phyloP scores from a whole-genome alignment of 768 basidiomycete species.

The Tricholoma hemisulphureum region DNA sequence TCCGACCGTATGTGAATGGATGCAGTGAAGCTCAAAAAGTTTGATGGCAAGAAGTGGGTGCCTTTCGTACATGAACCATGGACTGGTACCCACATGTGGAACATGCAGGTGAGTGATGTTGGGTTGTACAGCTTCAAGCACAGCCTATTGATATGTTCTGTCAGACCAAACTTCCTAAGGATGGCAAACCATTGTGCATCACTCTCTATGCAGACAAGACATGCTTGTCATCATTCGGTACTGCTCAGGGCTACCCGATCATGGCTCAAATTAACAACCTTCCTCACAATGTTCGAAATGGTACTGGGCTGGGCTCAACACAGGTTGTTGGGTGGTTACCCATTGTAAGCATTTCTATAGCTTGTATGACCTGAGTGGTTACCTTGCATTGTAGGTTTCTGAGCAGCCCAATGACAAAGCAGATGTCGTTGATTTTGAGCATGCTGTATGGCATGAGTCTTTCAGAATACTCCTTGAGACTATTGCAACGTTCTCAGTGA shows the following conservation, averaged over 20 bases:
- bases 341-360: constrained; percentile 25
- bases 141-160: constrained; percentile 1
- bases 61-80: constrained; percentile 36
- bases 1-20: constrained; percentile 28
- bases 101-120: constrained; percentile 31
- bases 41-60: constrained; percentile 24
- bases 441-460: constrained; percentile 26
- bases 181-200: constrained; percentile 26
- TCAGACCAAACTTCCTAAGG: constrained; percentile 19
- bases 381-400: constrained; percentile 22
- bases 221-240: constrained; percentile 37
- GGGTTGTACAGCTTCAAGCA: background rate
- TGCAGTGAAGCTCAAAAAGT: constrained; percentile 29
- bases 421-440: constrained; percentile 22
- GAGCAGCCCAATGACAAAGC: constrained; percentile 25
- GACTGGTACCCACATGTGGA: constrained; percentile 37
- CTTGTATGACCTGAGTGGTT: background rate
- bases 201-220: constrained; percentile 44
- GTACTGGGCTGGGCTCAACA: constrained; percentile 32
- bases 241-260: constrained; percentile 37
- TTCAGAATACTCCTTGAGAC: constrained; percentile 20
- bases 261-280: constrained; percentile 33
- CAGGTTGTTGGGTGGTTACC: constrained; percentile 39
- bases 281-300: constrained; percentile 31
- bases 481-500: constrained; percentile 8